These are phyloP conservation scores for Limonomyces culmigenus DNA, from an alignment of 1,284 basidiomycete species.

Conservation along the genomic window DNA sequence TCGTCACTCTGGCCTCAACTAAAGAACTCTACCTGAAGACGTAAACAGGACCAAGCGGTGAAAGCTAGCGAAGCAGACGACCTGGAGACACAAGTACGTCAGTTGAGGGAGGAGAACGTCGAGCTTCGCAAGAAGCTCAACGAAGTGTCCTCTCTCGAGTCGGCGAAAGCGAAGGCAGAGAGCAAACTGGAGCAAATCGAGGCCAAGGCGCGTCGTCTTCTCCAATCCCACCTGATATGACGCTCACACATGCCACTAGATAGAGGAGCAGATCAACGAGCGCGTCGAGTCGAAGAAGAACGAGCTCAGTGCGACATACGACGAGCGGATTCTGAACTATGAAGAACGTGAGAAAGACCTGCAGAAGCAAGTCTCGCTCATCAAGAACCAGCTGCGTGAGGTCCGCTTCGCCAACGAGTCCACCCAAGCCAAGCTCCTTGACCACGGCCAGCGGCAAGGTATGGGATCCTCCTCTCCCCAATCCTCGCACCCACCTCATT, in stretches of 20 bases:
- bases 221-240: too few species aligned
- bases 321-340: conserved; percentile 89
- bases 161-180: conserved; percentile 64
- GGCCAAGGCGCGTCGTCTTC: conserved; percentile 61
- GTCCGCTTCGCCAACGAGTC: conserved; percentile 82
- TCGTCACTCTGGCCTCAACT: conserved; percentile 1
- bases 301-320: conserved; percentile 89
- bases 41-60: conserved; percentile 67
- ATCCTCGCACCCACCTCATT: background rate
- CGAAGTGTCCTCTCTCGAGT: conserved; percentile 50
- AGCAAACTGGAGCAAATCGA: conserved; percentile 64
- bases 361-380: conserved; percentile 70
- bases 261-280: conserved; percentile 82
- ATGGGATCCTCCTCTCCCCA: conserved; percentile 8
- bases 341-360: conserved; percentile 89
- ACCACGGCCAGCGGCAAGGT: conserved; percentile 83
- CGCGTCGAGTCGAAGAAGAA: conserved; percentile 83
- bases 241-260: conserved; percentile 42
- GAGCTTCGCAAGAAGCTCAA: conserved; percentile 57
- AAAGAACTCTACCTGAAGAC: background rate
- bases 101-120: conserved; percentile 63
- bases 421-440: conserved; percentile 79
- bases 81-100: conserved; percentile 54
- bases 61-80: conserved; percentile 69
- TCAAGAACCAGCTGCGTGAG: conserved; percentile 79